A percentile compares a stretch with the other conserved stretches of the same genome.
Evolutionary conservation across 495 filamentous ascomycete genomes (phyloP).

Genomic region (Penicillium parvum): DNA sequence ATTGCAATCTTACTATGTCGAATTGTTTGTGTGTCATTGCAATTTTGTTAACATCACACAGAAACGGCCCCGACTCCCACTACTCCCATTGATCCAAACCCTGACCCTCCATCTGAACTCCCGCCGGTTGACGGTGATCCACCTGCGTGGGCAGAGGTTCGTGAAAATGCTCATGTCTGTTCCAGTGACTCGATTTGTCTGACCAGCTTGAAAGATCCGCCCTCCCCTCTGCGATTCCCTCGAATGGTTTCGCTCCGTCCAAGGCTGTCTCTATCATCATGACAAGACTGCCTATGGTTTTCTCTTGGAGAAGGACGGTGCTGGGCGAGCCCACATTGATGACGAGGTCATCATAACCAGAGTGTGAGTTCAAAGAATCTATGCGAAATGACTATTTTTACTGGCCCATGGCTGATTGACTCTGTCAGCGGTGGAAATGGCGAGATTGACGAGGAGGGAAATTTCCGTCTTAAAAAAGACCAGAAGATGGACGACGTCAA

Average conservation of each 20-base stretch:
- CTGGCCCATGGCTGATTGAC: conserved; percentile 15
- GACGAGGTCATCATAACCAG: conserved; percentile 63
- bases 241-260: conserved; percentile 58
- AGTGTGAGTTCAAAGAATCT: conserved; percentile 45
- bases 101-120: neutral
- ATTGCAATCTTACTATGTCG: too few species aligned
- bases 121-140: conserved; percentile 37
- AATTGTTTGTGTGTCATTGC: too few species aligned
- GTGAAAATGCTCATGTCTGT: neutral
- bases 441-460: conserved; percentile 35
- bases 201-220: conserved; percentile 35
- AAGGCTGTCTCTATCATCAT: conserved; percentile 54
- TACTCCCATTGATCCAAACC: too few species aligned
- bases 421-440: conserved; percentile 49
- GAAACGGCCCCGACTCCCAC: too few species aligned
- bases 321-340: conserved; percentile 54
- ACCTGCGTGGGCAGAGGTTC: conserved; percentile 54
- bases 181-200: neutral
- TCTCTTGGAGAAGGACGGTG: conserved; percentile 57
- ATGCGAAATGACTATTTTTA: neutral
- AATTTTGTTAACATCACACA: neutral
- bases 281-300: conserved; percentile 45
- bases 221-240: conserved; percentile 63
- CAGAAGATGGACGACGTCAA: conserved; percentile 31
- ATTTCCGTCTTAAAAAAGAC: conserved; percentile 39